A percentile compares a stretch with the other conserved stretches of the same genome.
Conservation (phyloP, 2,329 filamentous ascomycete species). For the Aspergillus sergii region DNA sequence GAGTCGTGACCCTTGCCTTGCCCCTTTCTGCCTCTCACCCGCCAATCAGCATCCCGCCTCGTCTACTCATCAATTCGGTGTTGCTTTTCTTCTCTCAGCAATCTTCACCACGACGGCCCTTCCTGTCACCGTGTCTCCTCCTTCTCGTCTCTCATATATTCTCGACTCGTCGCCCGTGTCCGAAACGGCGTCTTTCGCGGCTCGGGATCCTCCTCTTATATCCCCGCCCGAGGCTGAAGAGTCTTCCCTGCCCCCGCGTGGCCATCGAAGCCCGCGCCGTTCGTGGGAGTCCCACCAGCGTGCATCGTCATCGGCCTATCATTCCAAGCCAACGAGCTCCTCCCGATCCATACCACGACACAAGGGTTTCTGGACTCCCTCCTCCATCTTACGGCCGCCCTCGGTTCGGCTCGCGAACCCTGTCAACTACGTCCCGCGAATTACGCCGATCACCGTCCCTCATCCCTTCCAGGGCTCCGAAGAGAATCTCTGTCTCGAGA, state of each 20-base stretch:
- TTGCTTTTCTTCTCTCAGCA: constrained; percentile 8
- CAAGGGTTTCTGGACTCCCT: constrained; percentile 19
- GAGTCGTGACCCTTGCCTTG: constrained; percentile 19
- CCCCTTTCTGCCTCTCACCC: constrained; percentile 27
- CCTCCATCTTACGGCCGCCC: constrained; percentile 36
- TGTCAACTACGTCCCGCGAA: constrained; percentile 61
- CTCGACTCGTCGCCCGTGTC: constrained; percentile 16
- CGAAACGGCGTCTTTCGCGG: constrained; percentile 31
- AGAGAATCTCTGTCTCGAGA: constrained; percentile 37
- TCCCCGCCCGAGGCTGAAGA: constrained; percentile 45
- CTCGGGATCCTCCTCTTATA: constrained; percentile 27
- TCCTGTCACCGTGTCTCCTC: constrained; percentile 13
- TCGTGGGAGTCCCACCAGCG: constrained; percentile 19
- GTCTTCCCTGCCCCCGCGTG: constrained; percentile 16
- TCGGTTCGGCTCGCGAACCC: constrained; percentile 63
- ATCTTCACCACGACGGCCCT: constrained; percentile 11
- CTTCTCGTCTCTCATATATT: constrained; percentile 7
- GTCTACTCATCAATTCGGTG: background rate
- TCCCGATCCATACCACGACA: constrained; percentile 15
- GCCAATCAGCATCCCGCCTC: constrained; percentile 24
- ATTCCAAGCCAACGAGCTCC: constrained; percentile 13
- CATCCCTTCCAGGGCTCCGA: constrained; percentile 34
- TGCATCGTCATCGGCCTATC: constrained; percentile 15
- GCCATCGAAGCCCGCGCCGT: constrained; percentile 18
- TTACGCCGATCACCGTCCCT: constrained; percentile 50